These are phyloP conservation scores for Trametopsis cervina DNA, from an alignment of 768 basidiomycete genomes.

Conservation along the genomic window DNA sequence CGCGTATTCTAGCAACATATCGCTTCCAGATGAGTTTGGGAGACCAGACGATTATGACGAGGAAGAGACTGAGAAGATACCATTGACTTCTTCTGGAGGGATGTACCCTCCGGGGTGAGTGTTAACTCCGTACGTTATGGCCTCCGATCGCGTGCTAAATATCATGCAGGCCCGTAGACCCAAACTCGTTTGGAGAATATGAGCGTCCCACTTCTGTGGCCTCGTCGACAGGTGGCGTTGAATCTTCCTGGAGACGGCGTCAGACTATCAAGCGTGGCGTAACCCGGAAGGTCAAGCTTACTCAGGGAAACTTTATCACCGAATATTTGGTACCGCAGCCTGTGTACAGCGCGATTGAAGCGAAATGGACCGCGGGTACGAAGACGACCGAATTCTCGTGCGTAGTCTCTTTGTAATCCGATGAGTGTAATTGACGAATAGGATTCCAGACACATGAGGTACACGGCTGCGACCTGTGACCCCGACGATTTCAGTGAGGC, in stretches of 20 bases:
- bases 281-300: conserved; percentile 91
- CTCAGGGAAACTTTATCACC: conserved; percentile 86
- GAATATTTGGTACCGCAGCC: conserved; percentile 87
- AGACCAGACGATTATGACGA: conserved; percentile 47
- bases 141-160: conserved; percentile 2
- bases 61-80: conserved; percentile 71
- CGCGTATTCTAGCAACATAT: conserved; percentile 52
- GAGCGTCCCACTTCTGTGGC: conserved; percentile 36
- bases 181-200: conserved; percentile 60
- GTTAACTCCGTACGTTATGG: conserved; percentile 7
- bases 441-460: conserved; percentile 73
- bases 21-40: conserved; percentile 47
- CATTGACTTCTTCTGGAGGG: conserved; percentile 58
- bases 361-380: conserved; percentile 55
- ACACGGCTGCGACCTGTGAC: conserved; percentile 87
- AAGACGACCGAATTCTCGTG: conserved; percentile 89
- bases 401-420: not conserved
- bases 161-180: conserved; percentile 36
- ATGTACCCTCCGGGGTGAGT: conserved; percentile 75
- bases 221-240: conserved; percentile 30
- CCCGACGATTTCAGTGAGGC: conserved; percentile 82
- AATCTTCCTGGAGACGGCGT: conserved; percentile 53
- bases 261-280: conserved; percentile 91
- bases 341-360: conserved; percentile 75
- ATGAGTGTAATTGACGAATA: conserved; percentile 26